Percentiles rank a stretch among this genome's conserved stretches.
Conservation (phyloP, 805 yeast genomes). For the Wickerhamomyces canadensis region DNA sequence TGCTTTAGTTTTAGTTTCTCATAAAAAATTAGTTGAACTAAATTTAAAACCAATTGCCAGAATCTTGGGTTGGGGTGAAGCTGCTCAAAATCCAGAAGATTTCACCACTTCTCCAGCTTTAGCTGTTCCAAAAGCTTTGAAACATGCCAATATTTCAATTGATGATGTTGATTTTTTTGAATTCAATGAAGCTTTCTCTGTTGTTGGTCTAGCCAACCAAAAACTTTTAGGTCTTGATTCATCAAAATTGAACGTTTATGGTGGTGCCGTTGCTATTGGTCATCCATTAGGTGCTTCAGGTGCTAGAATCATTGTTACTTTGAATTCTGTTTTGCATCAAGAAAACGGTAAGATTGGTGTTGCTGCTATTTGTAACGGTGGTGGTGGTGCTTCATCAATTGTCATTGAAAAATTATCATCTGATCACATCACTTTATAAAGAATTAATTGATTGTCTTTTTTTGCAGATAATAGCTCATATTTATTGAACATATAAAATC, state of each 20-base stretch:
- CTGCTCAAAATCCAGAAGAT: slow-evolving; percentile 91
- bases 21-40: slow-evolving; percentile 75
- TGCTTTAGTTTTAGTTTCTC: slow-evolving; percentile 85
- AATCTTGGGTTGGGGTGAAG: slow-evolving; percentile 95
- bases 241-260: slow-evolving; percentile 77
- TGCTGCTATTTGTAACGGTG: slow-evolving; percentile 98
- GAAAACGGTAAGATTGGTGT: slow-evolving; percentile 87
- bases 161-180: slow-evolving; percentile 85
- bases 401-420: slow-evolving; percentile 64
- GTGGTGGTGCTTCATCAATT: slow-evolving; percentile 97
- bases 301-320: slow-evolving; percentile 86
- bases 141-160: slow-evolving; percentile 65
- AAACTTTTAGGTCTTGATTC: slow-evolving; percentile 58
- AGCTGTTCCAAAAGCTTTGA: slow-evolving; percentile 93
- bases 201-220: slow-evolving; percentile 88
- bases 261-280: slow-evolving; percentile 96
- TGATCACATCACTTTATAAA: slow-evolving; percentile 21
- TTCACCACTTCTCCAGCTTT: slow-evolving; percentile 95
- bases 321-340: slow-evolving; percentile 72
- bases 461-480: slow-evolving; percentile 7
- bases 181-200: slow-evolving; percentile 97
- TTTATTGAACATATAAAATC: too few species aligned
- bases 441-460: neutral
- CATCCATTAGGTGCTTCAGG: slow-evolving; percentile 97
- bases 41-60: slow-evolving; percentile 85